Evolutionary conservation across 2,329 filamentous ascomycete species (phyloP).

Genomic region (Fusarium praegraminearum): DNA sequence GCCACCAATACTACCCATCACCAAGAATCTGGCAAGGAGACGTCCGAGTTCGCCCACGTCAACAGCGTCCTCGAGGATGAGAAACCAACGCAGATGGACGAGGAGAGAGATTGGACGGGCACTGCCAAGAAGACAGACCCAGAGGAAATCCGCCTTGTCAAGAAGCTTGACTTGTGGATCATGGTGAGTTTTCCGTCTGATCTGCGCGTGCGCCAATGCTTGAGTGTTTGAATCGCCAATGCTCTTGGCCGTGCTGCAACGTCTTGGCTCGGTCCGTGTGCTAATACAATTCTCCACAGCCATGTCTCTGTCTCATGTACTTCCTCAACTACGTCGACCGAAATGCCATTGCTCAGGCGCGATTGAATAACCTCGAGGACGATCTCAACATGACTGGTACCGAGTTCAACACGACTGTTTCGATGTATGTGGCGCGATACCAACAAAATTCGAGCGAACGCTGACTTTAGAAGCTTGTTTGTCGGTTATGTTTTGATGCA

Average conservation of each 20-base stretch:
- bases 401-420: slow-evolving; percentile 64
- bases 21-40: slow-evolving; percentile 23
- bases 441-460: rapidly evolving
- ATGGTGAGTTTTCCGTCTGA: slow-evolving; percentile 50
- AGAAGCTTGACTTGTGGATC: slow-evolving; percentile 57
- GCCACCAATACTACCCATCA: slow-evolving; percentile 19
- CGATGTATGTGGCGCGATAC: slow-evolving; percentile 46
- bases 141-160: slow-evolving; percentile 55
- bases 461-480: slow-evolving; percentile 47
- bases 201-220: neutral
- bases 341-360: slow-evolving; percentile 61
- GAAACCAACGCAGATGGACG: slow-evolving; percentile 33
- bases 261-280: neutral
- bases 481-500: slow-evolving; percentile 61
- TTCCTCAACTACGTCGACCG: slow-evolving; percentile 53
- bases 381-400: slow-evolving; percentile 66
- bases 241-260: neutral
- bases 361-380: slow-evolving; percentile 60
- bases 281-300: slow-evolving; percentile 31
- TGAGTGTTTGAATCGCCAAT: neutral
- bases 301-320: slow-evolving; percentile 57
- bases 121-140: slow-evolving; percentile 55
- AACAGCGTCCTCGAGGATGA: slow-evolving; percentile 44
- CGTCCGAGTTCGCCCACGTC: slow-evolving; percentile 38
- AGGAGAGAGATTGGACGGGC: slow-evolving; percentile 54